A percentile compares a stretch with the other conserved stretches of the same genome.
phyloP scores from a whole-genome alignment of 441 rosid species.

The Erodium texanum region DNA sequence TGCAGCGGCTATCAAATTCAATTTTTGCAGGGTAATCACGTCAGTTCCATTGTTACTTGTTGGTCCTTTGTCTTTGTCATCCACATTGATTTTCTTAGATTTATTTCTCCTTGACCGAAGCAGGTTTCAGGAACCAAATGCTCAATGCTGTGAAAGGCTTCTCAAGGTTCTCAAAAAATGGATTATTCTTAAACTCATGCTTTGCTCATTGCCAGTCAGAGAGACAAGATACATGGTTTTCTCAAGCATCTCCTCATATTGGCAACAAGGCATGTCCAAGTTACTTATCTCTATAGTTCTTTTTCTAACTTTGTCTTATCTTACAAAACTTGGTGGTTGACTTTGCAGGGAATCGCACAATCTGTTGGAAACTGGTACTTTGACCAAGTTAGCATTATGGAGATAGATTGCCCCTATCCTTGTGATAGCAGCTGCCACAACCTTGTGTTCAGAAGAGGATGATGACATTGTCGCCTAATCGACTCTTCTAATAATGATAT shows the following conservation, averaged over 20 bases:
- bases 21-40: conserved; percentile 58
- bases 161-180: conserved; percentile 19
- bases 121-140: conserved; percentile 30
- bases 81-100: not conserved
- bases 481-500: not conserved
- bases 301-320: conserved; percentile 23
- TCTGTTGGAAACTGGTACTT: conserved; percentile 99
- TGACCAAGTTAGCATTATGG: conserved; percentile 51
- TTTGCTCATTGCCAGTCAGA: conserved; percentile 33
- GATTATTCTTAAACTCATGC: conserved; percentile 27
- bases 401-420: conserved; percentile 54
- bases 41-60: not conserved
- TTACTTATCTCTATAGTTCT: not conserved
- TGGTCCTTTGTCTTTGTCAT: not conserved
- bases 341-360: conserved; percentile 68
- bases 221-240: conserved; percentile 31
- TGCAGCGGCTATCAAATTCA: conserved; percentile 56
- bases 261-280: conserved; percentile 22
- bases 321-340: not conserved
- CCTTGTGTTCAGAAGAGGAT: conserved; percentile 30
- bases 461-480: not conserved
- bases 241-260: conserved; percentile 22
- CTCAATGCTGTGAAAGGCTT: conserved; percentile 21
- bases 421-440: conserved; percentile 11
- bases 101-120: conserved; percentile 5